Percentiles rank a stretch among this genome's conserved stretches.
Evolutionary conservation across 1,284 basidiomycete species (phyloP).

Genomic region (Cutaneotrichosporon cyanovorans): DNA sequence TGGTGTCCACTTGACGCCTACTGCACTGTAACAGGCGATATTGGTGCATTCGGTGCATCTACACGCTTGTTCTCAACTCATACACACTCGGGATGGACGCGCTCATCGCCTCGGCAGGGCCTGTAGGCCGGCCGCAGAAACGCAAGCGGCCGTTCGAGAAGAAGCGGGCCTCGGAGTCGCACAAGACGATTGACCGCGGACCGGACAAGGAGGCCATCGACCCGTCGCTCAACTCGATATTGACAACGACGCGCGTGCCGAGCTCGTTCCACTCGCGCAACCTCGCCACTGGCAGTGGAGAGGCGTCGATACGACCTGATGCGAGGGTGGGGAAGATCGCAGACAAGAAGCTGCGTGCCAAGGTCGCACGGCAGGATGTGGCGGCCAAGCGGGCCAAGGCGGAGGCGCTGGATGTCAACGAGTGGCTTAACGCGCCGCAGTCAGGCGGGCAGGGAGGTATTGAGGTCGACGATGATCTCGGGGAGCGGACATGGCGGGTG

Average conservation of each 20-base stretch:
- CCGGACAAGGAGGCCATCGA: conserved; percentile 46
- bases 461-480: conserved; percentile 40
- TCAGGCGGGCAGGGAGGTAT: conserved; percentile 38
- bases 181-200: conserved; percentile 39
- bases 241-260: conserved; percentile 36
- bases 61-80: too few species aligned
- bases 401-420: conserved; percentile 42
- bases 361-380: conserved; percentile 56
- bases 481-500: conserved; percentile 80
- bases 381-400: conserved; percentile 33
- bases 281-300: conserved; percentile 26
- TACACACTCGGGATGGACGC: conserved; percentile 53
- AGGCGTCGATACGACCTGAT: conserved; percentile 24
- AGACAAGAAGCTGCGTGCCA: conserved; percentile 66
- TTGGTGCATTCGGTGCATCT: too few species aligned
- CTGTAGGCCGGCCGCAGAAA: conserved; percentile 47
- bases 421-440: conserved; percentile 38
- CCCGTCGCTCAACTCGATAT: conserved; percentile 56
- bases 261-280: conserved; percentile 30
- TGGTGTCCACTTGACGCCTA: conserved; percentile 1
- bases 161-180: conserved; percentile 15
- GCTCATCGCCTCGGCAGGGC: conserved; percentile 62
- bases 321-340: conserved; percentile 48
- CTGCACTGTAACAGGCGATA: too few species aligned
- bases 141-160: conserved; percentile 13